Percentiles rank a stretch among this genome's conserved stretches.
Conservation (phyloP, 768 basidiomycete genomes). For the Lactarius psammicola region DNA sequence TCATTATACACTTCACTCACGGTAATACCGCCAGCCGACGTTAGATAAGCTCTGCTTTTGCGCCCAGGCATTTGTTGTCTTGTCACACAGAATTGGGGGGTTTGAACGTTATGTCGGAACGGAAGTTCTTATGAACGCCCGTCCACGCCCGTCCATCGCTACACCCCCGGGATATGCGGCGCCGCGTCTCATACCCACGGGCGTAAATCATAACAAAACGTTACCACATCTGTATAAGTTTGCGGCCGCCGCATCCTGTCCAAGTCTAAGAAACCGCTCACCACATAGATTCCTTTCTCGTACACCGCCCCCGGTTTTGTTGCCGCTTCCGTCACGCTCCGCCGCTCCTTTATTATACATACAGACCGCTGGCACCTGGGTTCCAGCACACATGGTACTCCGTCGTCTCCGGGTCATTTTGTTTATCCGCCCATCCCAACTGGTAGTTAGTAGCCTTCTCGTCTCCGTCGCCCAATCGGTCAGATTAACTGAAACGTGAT, state of each 20-base stretch:
- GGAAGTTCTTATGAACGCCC: background rate
- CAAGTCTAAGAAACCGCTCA: background rate
- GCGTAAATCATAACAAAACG: conserved; percentile 8
- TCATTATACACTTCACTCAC: conserved; percentile 8
- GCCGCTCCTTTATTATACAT: conserved; percentile 5
- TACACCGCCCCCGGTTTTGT: background rate
- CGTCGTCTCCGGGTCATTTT: background rate
- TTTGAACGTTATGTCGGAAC: background rate
- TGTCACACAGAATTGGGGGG: conserved; percentile 2
- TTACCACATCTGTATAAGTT: background rate
- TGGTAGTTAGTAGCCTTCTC: background rate
- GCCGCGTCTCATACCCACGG: background rate
- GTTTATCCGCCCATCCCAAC: background rate
- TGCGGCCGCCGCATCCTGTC: background rate
- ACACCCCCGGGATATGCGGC: background rate
- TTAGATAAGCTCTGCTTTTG: conserved; percentile 4
- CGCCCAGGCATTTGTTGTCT: conserved; percentile 2
- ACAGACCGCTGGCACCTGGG: background rate
- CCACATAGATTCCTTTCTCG: conserved; percentile 6
- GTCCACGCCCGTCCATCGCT: background rate
- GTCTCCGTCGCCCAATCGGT: background rate
- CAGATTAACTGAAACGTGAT: background rate
- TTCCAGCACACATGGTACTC: background rate
- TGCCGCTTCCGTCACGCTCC: conserved; percentile 6
- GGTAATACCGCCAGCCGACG: conserved; percentile 22